Conservation (phyloP, 2,329 filamentous ascomycete species). For the Trichoderma atrobrunneum region DNA sequence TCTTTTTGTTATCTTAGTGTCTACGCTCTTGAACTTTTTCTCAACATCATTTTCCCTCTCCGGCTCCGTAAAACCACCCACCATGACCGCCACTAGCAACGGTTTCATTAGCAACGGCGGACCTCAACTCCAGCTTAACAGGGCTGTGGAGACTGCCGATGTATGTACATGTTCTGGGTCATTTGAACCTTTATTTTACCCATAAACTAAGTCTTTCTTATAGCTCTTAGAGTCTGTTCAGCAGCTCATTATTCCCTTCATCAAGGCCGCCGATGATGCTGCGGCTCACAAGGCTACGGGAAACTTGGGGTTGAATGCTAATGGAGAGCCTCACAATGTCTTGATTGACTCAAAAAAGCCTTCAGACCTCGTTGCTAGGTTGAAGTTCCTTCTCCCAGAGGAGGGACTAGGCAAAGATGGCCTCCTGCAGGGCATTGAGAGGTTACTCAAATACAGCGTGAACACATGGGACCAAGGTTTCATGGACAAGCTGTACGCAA, state of each 20-base stretch:
- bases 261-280: conserved; percentile 66
- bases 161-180: neutral
- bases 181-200: neutral
- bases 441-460: conserved; percentile 79
- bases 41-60: neutral
- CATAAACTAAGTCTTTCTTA: neutral
- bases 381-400: conserved; percentile 58
- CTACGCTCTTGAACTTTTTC: neutral
- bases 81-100: conserved; percentile 15
- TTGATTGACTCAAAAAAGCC: conserved; percentile 63
- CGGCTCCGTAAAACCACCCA: neutral
- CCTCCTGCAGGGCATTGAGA: conserved; percentile 65
- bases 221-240: conserved; percentile 69
- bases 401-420: conserved; percentile 67
- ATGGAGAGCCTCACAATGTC: conserved; percentile 48
- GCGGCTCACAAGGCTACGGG: conserved; percentile 50
- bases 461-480: conserved; percentile 99
- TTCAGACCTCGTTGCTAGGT: conserved; percentile 51
- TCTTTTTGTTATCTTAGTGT: neutral
- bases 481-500: conserved; percentile 91
- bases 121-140: conserved; percentile 27
- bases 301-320: conserved; percentile 41
- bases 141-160: conserved; percentile 33
- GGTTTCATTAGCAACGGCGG: conserved; percentile 24
- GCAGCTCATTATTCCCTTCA: conserved; percentile 66